Evolutionary conservation across 164 flowering plant species (phyloP), one percentile per base, ranked within the genome.

Genomic region (Vitis labrusca): DNA sequence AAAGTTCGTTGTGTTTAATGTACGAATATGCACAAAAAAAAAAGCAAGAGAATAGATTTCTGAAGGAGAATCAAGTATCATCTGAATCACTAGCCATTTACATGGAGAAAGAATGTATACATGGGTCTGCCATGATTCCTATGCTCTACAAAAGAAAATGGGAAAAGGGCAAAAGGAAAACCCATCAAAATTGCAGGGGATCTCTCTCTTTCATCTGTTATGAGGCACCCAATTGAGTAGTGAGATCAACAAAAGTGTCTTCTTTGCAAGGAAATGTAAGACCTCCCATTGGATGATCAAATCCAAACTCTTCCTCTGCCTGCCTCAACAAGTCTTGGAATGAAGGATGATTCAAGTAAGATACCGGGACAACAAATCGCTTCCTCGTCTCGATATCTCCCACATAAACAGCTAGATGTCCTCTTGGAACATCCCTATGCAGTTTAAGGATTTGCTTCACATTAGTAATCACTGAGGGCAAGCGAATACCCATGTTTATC

Each of bases 221-320:
- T 32, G 17, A 49, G 8, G 56, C 47, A 17, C 50, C 58, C 53
- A 68, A 37, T 29, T 51, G 15, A 15, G 59, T 19, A 19, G 66
- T 65, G 52, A 70, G 58, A n/a, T 70, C 53, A 55, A 70, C 4
- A 63, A 75, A 75, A 6, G 15, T 19, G 8, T 75, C 71, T 66
- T 64, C 78, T 27, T 32, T 32, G 71, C 78, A 75, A 11, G 78
- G 78, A 60, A 75, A 65, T 48, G 78, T 75, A 12, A 75, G 55
- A 17, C 78, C 72, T 9, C 78, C 78, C 66, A 56, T 75, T 3
- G 71, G 71, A 66, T 75, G 78, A 32, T 61, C 58, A 37, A 66
- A 75, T 15, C 78, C 78, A 64, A 56, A 74, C 16, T 74, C 73
- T 29, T 74, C 73, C 48, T 74, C 77, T 5, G 77, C 77, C 16